Evolutionary conservation across 78 protist genomes (phyloP).

Genomic region (Mastigamoeba balamuthi): DNA sequence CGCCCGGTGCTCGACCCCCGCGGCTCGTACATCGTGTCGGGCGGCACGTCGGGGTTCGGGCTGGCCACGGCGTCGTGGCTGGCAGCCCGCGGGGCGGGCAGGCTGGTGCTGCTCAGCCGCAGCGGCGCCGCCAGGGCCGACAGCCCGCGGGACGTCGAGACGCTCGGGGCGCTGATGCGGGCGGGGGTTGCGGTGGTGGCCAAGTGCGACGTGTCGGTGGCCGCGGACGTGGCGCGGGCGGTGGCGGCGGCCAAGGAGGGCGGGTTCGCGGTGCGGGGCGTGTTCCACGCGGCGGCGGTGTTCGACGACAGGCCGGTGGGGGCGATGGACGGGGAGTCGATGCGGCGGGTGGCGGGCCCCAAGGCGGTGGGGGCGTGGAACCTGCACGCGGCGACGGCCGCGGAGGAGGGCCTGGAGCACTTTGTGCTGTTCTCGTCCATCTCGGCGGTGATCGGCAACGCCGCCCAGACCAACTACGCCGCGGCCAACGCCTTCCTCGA

Average conservation of each 20-base stretch:
- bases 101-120: background rate
- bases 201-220: background rate
- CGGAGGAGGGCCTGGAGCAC: constrained; percentile 2
- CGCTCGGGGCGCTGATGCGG: background rate
- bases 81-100: background rate
- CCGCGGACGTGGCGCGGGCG: background rate
- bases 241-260: background rate
- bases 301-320: constrained; percentile 1
- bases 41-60: background rate
- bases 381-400: constrained; percentile 5
- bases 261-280: constrained; percentile 21
- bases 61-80: background rate
- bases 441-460: constrained; percentile 26
- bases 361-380: constrained; percentile 34
- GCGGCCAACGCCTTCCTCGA: constrained; percentile 65
- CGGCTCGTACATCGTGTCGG: background rate
- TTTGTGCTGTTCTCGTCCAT: constrained; percentile 22
- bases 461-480: constrained; percentile 53
- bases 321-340: background rate
- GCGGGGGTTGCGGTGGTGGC: background rate
- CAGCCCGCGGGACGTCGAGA: background rate
- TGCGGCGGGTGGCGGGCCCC: background rate
- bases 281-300: constrained; percentile 24
- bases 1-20: background rate
- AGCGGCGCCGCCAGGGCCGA: background rate